Conservation (phyloP, 176 grass and related monocot genomes). For the Carex parvula region DNA sequence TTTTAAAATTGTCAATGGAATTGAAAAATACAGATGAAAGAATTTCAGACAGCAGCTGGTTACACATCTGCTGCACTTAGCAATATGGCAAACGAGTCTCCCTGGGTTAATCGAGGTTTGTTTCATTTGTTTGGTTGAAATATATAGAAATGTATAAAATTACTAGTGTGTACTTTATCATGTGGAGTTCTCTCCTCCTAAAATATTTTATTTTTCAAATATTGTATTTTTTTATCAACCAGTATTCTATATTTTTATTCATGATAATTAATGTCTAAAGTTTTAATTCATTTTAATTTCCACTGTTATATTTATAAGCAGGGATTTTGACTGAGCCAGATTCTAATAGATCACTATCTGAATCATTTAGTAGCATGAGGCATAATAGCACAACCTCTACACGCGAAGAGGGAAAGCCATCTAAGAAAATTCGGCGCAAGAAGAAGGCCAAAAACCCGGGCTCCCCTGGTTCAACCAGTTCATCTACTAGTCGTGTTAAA, state of each 20-base stretch:
- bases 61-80: slow-evolving; percentile 18
- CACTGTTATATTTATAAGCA: neutral
- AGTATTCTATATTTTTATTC: neutral
- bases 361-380: neutral
- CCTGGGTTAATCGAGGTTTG: slow-evolving; percentile 22
- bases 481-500: neutral
- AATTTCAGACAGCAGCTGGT: slow-evolving; percentile 14
- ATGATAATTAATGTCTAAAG: neutral
- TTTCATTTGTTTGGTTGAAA: neutral
- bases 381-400: slow-evolving; percentile 10
- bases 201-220: neutral
- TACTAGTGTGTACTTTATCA: neutral
- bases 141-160: neutral
- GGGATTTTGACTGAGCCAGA: slow-evolving; percentile 13
- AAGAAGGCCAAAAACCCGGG: slow-evolving; percentile 16
- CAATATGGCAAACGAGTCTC: slow-evolving; percentile 15
- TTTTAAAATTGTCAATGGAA: neutral
- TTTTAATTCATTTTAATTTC: neutral
- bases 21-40: slow-evolving; percentile 24
- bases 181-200: neutral
- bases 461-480: slow-evolving; percentile 5
- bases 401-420: neutral
- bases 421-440: slow-evolving; percentile 19
- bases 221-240: neutral
- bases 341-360: neutral